Percentiles rank a stretch among this genome's conserved stretches.
These are phyloP conservation scores for Wickerhamiella brachini DNA, from an alignment of 805 yeast species.

Conservation along the genomic window DNA sequence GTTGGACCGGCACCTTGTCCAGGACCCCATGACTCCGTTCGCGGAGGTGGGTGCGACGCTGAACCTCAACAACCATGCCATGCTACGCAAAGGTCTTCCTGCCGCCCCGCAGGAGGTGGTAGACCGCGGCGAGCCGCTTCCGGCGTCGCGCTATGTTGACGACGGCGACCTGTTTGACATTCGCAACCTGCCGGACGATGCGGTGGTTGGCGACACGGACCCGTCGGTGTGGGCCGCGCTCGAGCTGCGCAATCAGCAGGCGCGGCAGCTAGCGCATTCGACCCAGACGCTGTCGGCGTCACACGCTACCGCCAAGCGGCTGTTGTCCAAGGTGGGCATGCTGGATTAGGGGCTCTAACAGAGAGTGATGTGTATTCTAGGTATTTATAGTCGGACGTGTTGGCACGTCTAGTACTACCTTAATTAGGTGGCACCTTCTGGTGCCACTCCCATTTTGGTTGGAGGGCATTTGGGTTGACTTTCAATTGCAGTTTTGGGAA, in stretches of 20 bases:
- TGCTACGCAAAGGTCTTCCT: conserved; percentile 6
- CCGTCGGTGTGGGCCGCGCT: conserved; percentile 17
- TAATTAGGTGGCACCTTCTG: too few relatives aligned
- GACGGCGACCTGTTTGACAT: conserved; percentile 14
- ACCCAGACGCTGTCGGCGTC: neutral
- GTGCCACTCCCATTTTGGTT: too few relatives aligned
- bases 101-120: neutral
- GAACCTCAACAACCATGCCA: conserved; percentile 7
- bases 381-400: neutral
- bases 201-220: conserved; percentile 14
- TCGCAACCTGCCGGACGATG: conserved; percentile 10
- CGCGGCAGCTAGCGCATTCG: conserved; percentile 3
- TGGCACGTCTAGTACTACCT: too few relatives aligned
- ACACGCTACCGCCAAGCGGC: neutral
- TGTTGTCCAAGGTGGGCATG: neutral
- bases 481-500: too few relatives aligned
- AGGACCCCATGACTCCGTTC: conserved; percentile 1
- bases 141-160: conserved; percentile 6
- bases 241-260: conserved; percentile 7
- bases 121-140: neutral
- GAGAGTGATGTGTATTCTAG: neutral
- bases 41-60: conserved; percentile 4
- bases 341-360: too few relatives aligned
- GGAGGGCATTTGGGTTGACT: too few relatives aligned
- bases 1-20: conserved; percentile 1